phyloP scores from a whole-genome alignment of 495 filamentous ascomycete genomes.

The Extremus antarcticus region DNA sequence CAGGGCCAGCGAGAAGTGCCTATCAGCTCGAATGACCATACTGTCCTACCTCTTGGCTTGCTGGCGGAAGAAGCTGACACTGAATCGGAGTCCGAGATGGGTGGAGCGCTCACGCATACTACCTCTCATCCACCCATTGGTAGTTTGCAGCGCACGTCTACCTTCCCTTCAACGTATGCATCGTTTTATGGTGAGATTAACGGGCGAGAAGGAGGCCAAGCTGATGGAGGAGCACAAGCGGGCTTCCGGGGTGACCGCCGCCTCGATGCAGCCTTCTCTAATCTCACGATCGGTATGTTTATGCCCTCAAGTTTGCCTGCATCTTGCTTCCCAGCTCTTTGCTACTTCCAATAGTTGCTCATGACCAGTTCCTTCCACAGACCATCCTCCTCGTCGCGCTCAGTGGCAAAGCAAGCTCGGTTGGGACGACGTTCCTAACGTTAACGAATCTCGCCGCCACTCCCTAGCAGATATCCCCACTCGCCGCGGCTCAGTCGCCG shows the following conservation, averaged over 20 bases:
- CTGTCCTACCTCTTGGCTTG: slow-evolving; percentile 13
- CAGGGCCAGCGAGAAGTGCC: slow-evolving; percentile 57
- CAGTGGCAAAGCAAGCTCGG: slow-evolving; percentile 83
- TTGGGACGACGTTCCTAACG: slow-evolving; percentile 58
- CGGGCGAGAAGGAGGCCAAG: background rate
- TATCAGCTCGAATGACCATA: slow-evolving; percentile 40
- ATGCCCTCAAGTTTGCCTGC: background rate
- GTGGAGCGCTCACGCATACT: slow-evolving; percentile 14
- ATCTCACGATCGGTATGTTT: slow-evolving; percentile 13
- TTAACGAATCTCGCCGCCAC: slow-evolving; percentile 81
- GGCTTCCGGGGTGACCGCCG: background rate
- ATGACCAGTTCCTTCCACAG: no score
- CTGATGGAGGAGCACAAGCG: background rate
- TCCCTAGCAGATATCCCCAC: slow-evolving; percentile 68
- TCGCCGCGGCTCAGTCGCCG: slow-evolving; percentile 14
- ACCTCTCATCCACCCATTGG: slow-evolving; percentile 17
- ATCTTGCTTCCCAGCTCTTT: background rate
- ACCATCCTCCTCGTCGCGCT: slow-evolving; percentile 27
- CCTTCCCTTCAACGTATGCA: slow-evolving; percentile 10
- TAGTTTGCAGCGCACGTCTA: slow-evolving; percentile 16
- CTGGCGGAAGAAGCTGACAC: slow-evolving; percentile 14
- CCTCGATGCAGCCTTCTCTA: slow-evolving; percentile 12
- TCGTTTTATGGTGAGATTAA: background rate
- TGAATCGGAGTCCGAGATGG: slow-evolving; percentile 9
- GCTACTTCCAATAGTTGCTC: background rate